A percentile compares a stretch with the other conserved stretches of the same genome.
phyloP scores from a whole-genome alignment of 2,329 filamentous ascomycete genomes.

The Xylariaceae sp. region DNA sequence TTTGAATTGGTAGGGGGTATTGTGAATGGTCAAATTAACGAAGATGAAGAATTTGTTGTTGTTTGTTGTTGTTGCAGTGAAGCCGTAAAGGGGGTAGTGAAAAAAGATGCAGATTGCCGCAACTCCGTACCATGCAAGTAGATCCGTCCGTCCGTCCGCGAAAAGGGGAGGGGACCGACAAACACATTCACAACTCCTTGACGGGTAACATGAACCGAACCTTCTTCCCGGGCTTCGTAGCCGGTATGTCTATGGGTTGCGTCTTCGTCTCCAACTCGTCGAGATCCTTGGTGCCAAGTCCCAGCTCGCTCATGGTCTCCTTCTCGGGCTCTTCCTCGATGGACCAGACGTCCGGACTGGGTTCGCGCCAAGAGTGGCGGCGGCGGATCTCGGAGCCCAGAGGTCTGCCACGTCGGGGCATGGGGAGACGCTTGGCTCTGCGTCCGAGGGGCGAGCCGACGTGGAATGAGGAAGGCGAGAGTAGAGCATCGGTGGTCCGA shows the following conservation, averaged over 20 bases:
- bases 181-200: constrained; percentile 31
- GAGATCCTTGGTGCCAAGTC: constrained; percentile 32
- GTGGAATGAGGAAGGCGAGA: constrained; percentile 33
- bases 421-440: constrained; percentile 30
- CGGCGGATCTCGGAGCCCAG: constrained; percentile 36
- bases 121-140: constrained; percentile 18
- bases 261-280: constrained; percentile 26
- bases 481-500: constrained; percentile 29
- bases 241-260: constrained; percentile 37
- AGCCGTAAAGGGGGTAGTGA: constrained; percentile 2
- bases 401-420: constrained; percentile 33
- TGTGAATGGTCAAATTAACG: not conserved
- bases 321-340: constrained; percentile 56
- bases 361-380: constrained; percentile 50
- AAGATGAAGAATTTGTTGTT: constrained; percentile 3
- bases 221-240: constrained; percentile 50
- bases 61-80: not conserved
- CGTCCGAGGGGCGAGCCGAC: constrained; percentile 29
- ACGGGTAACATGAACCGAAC: constrained; percentile 50
- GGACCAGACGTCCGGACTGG: constrained; percentile 55
- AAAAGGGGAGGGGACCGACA: constrained; percentile 4
- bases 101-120: constrained; percentile 4
- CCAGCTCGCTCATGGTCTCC: constrained; percentile 43
- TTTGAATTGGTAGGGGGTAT: not conserved
- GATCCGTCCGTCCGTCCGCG: not conserved